phyloP scores from a whole-genome alignment of 2,329 filamentous ascomycete genomes.

The Venturia asperata region DNA sequence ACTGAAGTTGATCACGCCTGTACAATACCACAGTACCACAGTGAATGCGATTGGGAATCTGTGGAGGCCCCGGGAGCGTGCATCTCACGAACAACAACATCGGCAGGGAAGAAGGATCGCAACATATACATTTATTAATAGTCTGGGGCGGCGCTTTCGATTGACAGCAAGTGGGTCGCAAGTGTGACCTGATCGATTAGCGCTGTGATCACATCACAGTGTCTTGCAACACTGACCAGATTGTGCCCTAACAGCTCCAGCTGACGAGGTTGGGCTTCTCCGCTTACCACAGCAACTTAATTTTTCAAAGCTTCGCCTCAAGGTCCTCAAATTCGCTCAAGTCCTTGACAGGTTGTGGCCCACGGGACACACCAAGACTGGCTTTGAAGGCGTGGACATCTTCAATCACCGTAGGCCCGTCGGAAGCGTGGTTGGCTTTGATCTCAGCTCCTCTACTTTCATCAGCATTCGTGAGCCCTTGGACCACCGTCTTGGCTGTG shows the following conservation, averaged over 20 bases:
- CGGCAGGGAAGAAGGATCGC: neutral
- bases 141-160: neutral
- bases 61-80: neutral
- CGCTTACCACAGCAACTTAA: neutral
- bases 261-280: neutral
- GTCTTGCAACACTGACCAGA: neutral
- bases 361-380: slow-evolving; percentile 62
- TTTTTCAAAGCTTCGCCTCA: slow-evolving; percentile 65
- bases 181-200: neutral
- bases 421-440: slow-evolving; percentile 25
- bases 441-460: slow-evolving; percentile 39
- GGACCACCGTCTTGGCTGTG: slow-evolving; percentile 42
- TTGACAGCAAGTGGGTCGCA: neutral
- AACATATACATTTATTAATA: neutral
- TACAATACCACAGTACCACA: no score
- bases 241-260: neutral
- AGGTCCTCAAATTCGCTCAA: slow-evolving; percentile 80
- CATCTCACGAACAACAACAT: neutral
- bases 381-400: slow-evolving; percentile 79
- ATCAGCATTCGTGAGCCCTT: slow-evolving; percentile 39
- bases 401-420: slow-evolving; percentile 47
- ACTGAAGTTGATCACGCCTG: neutral
- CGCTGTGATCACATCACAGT: neutral
- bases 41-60: neutral
- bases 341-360: slow-evolving; percentile 65